Base-by-base conservation (phyloP, 306 rosid genomes). In the Pueraria montana region DNA sequence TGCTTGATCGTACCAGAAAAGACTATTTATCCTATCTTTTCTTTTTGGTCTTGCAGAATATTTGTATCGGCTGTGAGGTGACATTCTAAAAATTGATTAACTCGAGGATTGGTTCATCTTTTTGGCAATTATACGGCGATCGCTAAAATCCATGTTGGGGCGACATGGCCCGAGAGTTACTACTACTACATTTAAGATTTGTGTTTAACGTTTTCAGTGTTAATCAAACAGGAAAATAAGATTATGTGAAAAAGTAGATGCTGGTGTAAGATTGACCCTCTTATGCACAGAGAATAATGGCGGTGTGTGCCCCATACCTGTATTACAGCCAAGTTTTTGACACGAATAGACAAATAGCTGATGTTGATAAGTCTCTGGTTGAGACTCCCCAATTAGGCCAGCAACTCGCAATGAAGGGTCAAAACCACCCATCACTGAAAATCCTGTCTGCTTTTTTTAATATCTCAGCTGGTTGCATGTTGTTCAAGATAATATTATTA, bases 401-500 rank as follows among this genome's bases (percentile, higher is more conserved):
- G 65, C 71, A 69, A 70, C 86, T 74, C 38, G 74, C 75, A 38
- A 3, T 68, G 56, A 70, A 70, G 83, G 38, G 74, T 80, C 87
- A 59, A 83, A 79, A 27, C 76, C 65, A 69, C 67, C 80, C 82
- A 67, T 67, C 84, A 43, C 45, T 18, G 13, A 70, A 74, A 55
- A 6, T 82, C 64, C 46, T 65, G 86, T 73, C 82, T 65, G 17
- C 67, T 52, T 65, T 27, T 78, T 77, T 78, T 61, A 48, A 38
- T 50, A 26, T 50, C 16, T 38, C 40, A 58, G 74, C 65, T 23
- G n/a, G 26, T 79, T 59, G 66, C 45, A 81, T 82, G 46, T 55
- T 82, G 83, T 81, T 55, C 34, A 50, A 40, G 24, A 62, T 65
- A 83, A 62, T 56, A 43, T 11, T 43, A 40, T 46, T 74, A 50